phyloP scores from a whole-genome alignment of 768 basidiomycete genomes.

The Chalciporus sphaerocephalus region DNA sequence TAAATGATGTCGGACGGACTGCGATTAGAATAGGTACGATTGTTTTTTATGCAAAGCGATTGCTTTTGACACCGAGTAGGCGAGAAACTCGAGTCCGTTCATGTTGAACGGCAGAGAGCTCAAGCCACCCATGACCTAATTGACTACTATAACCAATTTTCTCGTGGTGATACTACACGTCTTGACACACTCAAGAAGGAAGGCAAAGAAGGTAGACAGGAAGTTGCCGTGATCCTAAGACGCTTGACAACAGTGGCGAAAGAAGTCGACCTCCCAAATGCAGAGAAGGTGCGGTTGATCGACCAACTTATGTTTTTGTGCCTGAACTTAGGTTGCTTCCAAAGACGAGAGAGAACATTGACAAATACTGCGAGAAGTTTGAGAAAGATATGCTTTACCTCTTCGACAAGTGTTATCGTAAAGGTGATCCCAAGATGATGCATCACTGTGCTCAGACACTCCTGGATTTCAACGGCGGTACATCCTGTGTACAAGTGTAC shows the following conservation, averaged over 20 bases:
- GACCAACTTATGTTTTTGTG: neutral
- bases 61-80: conserved; percentile 42
- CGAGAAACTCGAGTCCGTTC: conserved; percentile 93
- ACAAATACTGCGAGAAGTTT: conserved; percentile 97
- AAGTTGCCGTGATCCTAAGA: conserved; percentile 83
- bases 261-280: conserved; percentile 84
- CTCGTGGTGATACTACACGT: conserved; percentile 69
- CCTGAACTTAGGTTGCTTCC: neutral
- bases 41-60: neutral
- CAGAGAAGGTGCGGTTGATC: conserved; percentile 59
- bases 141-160: conserved; percentile 90
- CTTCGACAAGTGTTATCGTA: conserved; percentile 93
- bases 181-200: conserved; percentile 80
- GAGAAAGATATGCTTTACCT: conserved; percentile 97
- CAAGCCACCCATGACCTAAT: conserved; percentile 93
- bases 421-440: conserved; percentile 99
- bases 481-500: conserved; percentile 96
- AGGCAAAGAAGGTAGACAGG: conserved; percentile 81
- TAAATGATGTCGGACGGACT: conserved; percentile 90
- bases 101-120: conserved; percentile 86
- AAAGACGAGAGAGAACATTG: conserved; percentile 86
- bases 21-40: conserved; percentile 83
- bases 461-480: conserved; percentile 95
- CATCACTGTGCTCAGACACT: conserved; percentile 97
- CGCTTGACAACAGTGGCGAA: conserved; percentile 84